Percentiles rank a stretch among this genome's conserved stretches.
Conservation (phyloP, 192 early-diverging fungal genomes). For the Coemansia sp. region DNA sequence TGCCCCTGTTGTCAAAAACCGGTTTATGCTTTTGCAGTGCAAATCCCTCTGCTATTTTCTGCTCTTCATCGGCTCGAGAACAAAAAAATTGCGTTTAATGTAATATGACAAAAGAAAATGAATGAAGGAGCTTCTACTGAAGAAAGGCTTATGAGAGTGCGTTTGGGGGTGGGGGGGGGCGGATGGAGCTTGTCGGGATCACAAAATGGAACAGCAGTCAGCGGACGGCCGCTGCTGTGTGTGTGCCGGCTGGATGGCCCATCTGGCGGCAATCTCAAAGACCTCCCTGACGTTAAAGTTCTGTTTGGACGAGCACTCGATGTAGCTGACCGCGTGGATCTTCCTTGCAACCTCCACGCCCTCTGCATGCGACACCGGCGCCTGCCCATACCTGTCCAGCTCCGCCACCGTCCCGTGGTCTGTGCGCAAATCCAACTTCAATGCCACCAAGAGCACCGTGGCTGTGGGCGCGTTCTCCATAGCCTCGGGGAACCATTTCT, state of each 20-base stretch:
- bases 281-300: slow-evolving; percentile 50
- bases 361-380: slow-evolving; percentile 54
- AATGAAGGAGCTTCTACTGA: neutral
- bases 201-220: slow-evolving; percentile 46
- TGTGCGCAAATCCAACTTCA: slow-evolving; percentile 46
- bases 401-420: slow-evolving; percentile 27
- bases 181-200: slow-evolving; percentile 1
- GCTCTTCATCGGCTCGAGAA: too few relatives aligned
- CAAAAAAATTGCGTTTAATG: too few relatives aligned
- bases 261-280: slow-evolving; percentile 66
- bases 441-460: slow-evolving; percentile 28
- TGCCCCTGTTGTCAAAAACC: too few relatives aligned
- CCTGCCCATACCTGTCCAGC: slow-evolving; percentile 40
- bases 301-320: slow-evolving; percentile 77
- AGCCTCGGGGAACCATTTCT: slow-evolving; percentile 43
- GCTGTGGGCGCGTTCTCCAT: slow-evolving; percentile 17
- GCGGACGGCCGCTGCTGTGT: slow-evolving; percentile 2
- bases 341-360: slow-evolving; percentile 65
- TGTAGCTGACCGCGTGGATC: slow-evolving; percentile 79
- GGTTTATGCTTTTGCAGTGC: too few relatives aligned
- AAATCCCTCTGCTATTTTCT: too few relatives aligned
- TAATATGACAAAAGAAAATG: too few relatives aligned
- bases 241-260: slow-evolving; percentile 37
- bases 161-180: too few relatives aligned
- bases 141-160: neutral